phyloP scores from a whole-genome alignment of 2,329 filamentous ascomycete genomes.

The Xylaria sp. region DNA sequence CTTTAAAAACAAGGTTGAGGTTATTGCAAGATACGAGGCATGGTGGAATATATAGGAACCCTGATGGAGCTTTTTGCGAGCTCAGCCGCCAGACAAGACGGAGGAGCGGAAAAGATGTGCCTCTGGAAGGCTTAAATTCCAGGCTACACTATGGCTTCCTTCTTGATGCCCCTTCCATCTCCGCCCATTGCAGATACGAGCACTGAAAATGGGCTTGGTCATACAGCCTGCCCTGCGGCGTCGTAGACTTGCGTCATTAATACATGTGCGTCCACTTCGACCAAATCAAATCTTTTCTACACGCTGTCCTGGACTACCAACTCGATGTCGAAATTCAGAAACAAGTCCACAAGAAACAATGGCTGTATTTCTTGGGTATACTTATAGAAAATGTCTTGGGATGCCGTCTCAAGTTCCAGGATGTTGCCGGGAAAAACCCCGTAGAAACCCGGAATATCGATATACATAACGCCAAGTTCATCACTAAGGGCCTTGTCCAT shows the following conservation, averaged over 20 bases:
- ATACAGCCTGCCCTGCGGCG: too few species aligned
- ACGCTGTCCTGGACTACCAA: not conserved
- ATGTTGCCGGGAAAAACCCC: constrained; percentile 49
- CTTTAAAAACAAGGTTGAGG: constrained; percentile 30
- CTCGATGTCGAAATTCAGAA: not conserved
- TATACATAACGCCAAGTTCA: constrained; percentile 50
- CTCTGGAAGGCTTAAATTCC: too few species aligned
- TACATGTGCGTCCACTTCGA: not conserved
- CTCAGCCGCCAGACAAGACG: constrained; percentile 21
- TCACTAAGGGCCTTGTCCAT: constrained; percentile 49
- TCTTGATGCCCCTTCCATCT: too few species aligned
- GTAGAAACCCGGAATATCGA: constrained; percentile 49
- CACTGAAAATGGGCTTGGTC: too few species aligned
- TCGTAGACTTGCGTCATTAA: too few species aligned
- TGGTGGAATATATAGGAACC: constrained; percentile 30
- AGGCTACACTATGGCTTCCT: too few species aligned
- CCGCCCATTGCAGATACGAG: too few species aligned
- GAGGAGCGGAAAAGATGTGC: not conserved
- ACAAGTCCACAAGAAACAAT: constrained; percentile 41
- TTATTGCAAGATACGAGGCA: constrained; percentile 32
- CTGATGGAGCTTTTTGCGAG: constrained; percentile 17
- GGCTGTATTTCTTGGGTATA: constrained; percentile 44
- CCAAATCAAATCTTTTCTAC: not conserved
- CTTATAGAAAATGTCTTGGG: constrained; percentile 49
- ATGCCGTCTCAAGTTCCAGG: constrained; percentile 45